These are phyloP conservation scores for Huntiella bhutanensis DNA, from an alignment of 2,329 filamentous ascomycete species.

Conservation along the genomic window DNA sequence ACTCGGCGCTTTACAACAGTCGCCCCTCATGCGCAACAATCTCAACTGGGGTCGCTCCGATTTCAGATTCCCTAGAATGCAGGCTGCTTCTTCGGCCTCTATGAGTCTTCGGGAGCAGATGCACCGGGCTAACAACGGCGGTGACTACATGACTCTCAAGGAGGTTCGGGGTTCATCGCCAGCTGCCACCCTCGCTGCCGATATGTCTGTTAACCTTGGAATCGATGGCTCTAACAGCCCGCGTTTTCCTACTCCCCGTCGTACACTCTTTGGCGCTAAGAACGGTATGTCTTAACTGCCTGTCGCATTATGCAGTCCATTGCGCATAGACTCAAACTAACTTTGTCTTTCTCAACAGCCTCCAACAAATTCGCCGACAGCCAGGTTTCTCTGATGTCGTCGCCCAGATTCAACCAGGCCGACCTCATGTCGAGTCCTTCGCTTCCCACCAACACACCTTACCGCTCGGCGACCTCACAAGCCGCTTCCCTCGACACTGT, in stretches of 20 bases:
- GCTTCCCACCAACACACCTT: conserved; percentile 13
- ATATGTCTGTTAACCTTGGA: conserved; percentile 92
- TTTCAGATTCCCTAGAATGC: conserved; percentile 31
- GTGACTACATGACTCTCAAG: conserved; percentile 71
- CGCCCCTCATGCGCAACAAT: conserved; percentile 28
- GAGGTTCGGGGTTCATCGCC: conserved; percentile 72
- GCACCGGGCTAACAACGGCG: conserved; percentile 26
- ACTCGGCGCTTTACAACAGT: conserved; percentile 75
- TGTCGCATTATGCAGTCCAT: neutral
- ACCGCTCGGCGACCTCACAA: conserved; percentile 2
- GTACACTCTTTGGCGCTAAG: conserved; percentile 22
- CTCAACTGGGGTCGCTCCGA: conserved; percentile 37
- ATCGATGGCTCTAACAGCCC: conserved; percentile 57
- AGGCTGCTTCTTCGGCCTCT: conserved; percentile 36
- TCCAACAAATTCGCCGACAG: neutral
- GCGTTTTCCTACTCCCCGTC: conserved; percentile 23
- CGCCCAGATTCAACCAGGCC: conserved; percentile 19
- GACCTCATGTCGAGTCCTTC: conserved; percentile 50
- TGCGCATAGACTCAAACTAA: neutral
- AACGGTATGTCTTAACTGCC: neutral
- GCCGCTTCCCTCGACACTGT: conserved; percentile 8
- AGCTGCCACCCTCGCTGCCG: conserved; percentile 73
- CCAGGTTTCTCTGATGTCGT: conserved; percentile 15
- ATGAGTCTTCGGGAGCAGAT: conserved; percentile 62
- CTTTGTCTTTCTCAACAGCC: neutral